phyloP scores from a whole-genome alignment of 768 basidiomycete genomes.

The Suillus variegatus region DNA sequence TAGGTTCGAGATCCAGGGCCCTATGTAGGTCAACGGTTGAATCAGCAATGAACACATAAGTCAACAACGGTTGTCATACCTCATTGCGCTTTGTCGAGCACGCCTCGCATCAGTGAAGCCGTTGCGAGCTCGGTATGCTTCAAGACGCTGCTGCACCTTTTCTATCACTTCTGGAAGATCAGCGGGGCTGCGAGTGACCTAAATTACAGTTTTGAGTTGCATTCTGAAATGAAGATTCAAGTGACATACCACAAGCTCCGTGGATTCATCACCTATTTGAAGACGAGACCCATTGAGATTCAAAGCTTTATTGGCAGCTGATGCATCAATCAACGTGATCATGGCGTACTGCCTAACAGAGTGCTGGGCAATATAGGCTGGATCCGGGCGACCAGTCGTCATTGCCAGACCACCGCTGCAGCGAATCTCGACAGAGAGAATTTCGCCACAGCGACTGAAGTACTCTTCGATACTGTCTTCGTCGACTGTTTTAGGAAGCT shows the following conservation, averaged over 20 bases:
- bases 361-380: constrained; percentile 36
- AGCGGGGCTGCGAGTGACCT: constrained; percentile 29
- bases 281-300: constrained; percentile 38
- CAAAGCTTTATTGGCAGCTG: constrained; percentile 44
- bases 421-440: constrained; percentile 25
- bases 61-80: constrained; percentile 14
- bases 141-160: constrained; percentile 28
- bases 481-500: constrained; percentile 14
- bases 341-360: constrained; percentile 52
- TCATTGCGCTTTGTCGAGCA: constrained; percentile 24
- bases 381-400: constrained; percentile 25
- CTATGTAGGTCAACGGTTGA: constrained; percentile 11
- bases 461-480: constrained; percentile 22
- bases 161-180: constrained; percentile 37
- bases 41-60: constrained; percentile 9
- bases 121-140: constrained; percentile 21
- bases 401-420: constrained; percentile 35
- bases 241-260: constrained; percentile 33
- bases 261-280: constrained; percentile 37
- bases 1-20: constrained; percentile 27
- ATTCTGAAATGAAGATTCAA: background rate
- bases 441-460: constrained; percentile 27
- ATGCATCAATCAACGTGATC: constrained; percentile 42
- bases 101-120: constrained; percentile 20
- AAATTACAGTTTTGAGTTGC: background rate